Conservation (phyloP, 2,329 filamentous ascomycete species). For the Pezizomycotina sp. region DNA sequence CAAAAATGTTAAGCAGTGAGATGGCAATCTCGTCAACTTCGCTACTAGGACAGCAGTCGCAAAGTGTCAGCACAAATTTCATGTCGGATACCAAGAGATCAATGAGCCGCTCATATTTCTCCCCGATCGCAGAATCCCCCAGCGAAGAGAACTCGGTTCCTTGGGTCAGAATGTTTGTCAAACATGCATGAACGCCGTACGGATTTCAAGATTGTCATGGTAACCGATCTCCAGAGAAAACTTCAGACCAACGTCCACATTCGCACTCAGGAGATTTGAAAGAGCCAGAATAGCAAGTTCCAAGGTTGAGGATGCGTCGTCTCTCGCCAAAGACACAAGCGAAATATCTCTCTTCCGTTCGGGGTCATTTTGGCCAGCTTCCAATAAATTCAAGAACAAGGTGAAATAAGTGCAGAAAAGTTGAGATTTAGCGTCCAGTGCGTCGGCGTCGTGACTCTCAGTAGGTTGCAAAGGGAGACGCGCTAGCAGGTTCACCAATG, state of each 20-base stretch:
- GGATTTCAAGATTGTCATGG: slow-evolving; percentile 51
- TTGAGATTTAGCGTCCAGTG: slow-evolving; percentile 51
- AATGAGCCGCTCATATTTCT: slow-evolving; percentile 51
- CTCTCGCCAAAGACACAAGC: slow-evolving; percentile 31
- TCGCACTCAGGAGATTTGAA: slow-evolving; percentile 52
- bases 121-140: slow-evolving; percentile 49
- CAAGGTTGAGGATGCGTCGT: slow-evolving; percentile 40
- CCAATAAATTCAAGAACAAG: slow-evolving; percentile 46
- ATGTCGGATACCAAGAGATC: slow-evolving; percentile 47
- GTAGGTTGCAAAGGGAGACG: slow-evolving; percentile 49
- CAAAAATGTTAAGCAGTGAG: slow-evolving; percentile 52
- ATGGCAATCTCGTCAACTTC: slow-evolving; percentile 55
- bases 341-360: slow-evolving; percentile 22
- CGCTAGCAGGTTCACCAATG: slow-evolving; percentile 49
- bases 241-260: slow-evolving; percentile 55
- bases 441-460: slow-evolving; percentile 48
- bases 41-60: slow-evolving; percentile 47
- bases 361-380: slow-evolving; percentile 22
- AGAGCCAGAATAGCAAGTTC: slow-evolving; percentile 51
- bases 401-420: slow-evolving; percentile 60
- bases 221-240: slow-evolving; percentile 55
- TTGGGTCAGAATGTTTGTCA: slow-evolving; percentile 55
- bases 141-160: slow-evolving; percentile 54
- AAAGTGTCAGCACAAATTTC: slow-evolving; percentile 46
- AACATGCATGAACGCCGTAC: slow-evolving; percentile 53